Evolutionary conservation across 768 basidiomycete genomes (phyloP).

Genomic region (Cyclocybe cylindracea): DNA sequence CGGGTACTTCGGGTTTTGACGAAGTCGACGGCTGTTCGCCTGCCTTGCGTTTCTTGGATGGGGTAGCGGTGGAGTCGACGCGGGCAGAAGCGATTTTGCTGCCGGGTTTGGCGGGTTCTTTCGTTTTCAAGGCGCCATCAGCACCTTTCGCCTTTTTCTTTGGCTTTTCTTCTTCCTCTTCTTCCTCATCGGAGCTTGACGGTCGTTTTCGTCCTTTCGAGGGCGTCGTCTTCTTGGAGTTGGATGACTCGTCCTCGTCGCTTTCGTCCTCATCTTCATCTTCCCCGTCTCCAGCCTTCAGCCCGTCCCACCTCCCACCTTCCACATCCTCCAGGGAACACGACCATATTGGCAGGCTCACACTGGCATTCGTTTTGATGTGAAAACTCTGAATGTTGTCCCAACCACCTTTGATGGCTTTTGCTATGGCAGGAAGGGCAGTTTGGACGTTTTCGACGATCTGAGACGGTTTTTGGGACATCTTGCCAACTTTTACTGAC

Average conservation of each 20-base stretch:
- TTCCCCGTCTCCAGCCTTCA: slow-evolving; percentile 30
- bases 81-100: slow-evolving; percentile 15
- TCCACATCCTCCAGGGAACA: slow-evolving; percentile 65
- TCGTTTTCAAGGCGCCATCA: slow-evolving; percentile 13
- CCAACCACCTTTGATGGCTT: slow-evolving; percentile 80
- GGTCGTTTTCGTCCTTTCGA: slow-evolving; percentile 36
- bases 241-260: slow-evolving; percentile 19
- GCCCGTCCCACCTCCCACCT: slow-evolving; percentile 62
- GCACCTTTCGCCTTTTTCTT: slow-evolving; percentile 45
- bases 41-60: slow-evolving; percentile 19
- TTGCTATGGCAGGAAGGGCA: slow-evolving; percentile 74
- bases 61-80: slow-evolving; percentile 1
- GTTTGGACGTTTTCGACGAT: slow-evolving; percentile 76
- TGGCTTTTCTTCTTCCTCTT: slow-evolving; percentile 38
- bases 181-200: slow-evolving; percentile 36
- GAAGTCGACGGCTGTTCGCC: slow-evolving; percentile 6
- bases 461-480: slow-evolving; percentile 74
- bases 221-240: slow-evolving; percentile 14
- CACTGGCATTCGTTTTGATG: slow-evolving; percentile 86
- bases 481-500: slow-evolving; percentile 79
- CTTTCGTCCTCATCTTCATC: slow-evolving; percentile 20
- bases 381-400: slow-evolving; percentile 87
- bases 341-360: slow-evolving; percentile 90
- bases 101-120: slow-evolving; percentile 16
- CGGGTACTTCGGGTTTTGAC: slow-evolving; percentile 1